Evolutionary conservation across 306 rosid genomes (phyloP).

Genomic region (Biancaea sappan): DNA sequence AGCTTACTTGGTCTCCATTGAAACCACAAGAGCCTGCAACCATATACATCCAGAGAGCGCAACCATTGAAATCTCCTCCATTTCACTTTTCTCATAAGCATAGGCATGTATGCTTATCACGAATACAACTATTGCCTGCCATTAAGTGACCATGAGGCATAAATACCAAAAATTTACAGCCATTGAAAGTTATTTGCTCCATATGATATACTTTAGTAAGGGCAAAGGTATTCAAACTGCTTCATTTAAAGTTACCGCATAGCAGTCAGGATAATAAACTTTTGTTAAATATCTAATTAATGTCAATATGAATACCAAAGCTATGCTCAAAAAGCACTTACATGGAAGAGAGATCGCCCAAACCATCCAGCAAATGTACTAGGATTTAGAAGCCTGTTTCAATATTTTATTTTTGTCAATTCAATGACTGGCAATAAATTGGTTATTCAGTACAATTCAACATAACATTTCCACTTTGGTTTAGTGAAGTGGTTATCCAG

Average conservation of each 20-base stretch:
- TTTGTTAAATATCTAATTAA: slow-evolving; percentile 22
- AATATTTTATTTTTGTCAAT: slow-evolving; percentile 31
- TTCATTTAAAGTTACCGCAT: not conserved
- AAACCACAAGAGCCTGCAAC: slow-evolving; percentile 95
- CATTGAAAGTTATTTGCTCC: slow-evolving; percentile 15
- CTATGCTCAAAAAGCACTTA: slow-evolving; percentile 51
- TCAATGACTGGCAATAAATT: slow-evolving; percentile 18
- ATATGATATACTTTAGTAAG: slow-evolving; percentile 11
- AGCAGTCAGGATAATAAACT: slow-evolving; percentile 21
- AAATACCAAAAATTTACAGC: slow-evolving; percentile 26
- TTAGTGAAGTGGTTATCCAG: slow-evolving; percentile 21
- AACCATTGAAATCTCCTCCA: slow-evolving; percentile 92
- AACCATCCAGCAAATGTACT: slow-evolving; percentile 99
- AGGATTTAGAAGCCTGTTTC: slow-evolving; percentile 89
- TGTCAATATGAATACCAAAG: slow-evolving; percentile 18
- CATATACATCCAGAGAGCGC: slow-evolving; percentile 97
- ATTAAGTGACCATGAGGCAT: slow-evolving; percentile 9
- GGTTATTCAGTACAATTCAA: slow-evolving; percentile 15
- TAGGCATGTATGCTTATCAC: slow-evolving; percentile 84
- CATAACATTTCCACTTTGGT: slow-evolving; percentile 18
- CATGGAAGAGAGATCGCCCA: slow-evolving; percentile 95
- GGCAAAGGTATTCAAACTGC: slow-evolving; percentile 24
- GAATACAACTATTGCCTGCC: slow-evolving; percentile 89
- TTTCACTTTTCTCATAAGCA: slow-evolving; percentile 89
- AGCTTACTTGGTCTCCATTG: slow-evolving; percentile 94